phyloP scores from a whole-genome alignment of 106 monocot genomes.

The Gastrodia elata region DNA sequence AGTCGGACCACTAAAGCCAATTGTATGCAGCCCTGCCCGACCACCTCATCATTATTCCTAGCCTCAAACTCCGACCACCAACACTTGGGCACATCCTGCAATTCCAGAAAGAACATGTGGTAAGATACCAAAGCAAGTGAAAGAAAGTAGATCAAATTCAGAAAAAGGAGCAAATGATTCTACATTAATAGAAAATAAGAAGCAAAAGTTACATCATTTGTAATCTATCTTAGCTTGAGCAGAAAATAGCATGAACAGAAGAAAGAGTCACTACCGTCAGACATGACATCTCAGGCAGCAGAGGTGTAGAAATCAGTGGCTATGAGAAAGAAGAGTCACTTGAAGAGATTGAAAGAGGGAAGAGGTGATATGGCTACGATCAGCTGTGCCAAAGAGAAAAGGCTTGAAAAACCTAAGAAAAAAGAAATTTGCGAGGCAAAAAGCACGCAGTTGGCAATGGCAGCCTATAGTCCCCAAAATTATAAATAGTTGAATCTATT shows the following conservation, averaged over 20 bases:
- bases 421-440: not conserved
- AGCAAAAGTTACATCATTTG: not conserved
- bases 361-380: not conserved
- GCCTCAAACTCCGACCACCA: not conserved
- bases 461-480: not conserved
- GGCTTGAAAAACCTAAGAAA: not conserved
- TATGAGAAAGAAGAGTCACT: not conserved
- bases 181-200: not conserved
- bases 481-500: not conserved
- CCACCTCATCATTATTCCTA: not conserved
- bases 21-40: too few relatives aligned
- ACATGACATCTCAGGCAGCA: not conserved
- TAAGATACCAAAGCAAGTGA: not conserved
- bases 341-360: not conserved
- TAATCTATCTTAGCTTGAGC: not conserved
- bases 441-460: too few relatives aligned
- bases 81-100: not conserved
- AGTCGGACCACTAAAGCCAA: too few relatives aligned
- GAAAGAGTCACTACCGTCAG: not conserved
- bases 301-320: not conserved
- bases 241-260: not conserved
- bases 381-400: not conserved
- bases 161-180: not conserved
- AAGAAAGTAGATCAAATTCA: not conserved
- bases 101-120: not conserved